Evolutionary conservation across 1,284 basidiomycete genomes (phyloP), one percentile per base, ranked within the genome.

Genomic region (Rhodotorula glutinis): DNA sequence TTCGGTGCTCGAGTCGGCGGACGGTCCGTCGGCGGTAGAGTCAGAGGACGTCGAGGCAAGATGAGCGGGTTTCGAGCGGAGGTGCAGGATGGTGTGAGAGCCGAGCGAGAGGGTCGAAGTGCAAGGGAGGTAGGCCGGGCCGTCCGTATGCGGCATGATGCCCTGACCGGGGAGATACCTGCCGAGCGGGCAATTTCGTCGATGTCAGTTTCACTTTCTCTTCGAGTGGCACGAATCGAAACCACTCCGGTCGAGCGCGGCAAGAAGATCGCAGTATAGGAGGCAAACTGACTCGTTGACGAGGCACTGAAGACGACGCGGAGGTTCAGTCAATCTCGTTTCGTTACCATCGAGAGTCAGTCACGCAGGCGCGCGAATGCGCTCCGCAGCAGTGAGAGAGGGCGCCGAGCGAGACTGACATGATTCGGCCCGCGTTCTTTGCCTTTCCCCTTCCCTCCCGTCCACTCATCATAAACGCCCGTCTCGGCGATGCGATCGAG

Each of bases 121-220:
- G 10, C 89, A 86, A 0, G 92, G 90, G 74, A 87, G 82, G 80
- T 96, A 97, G 5, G 89, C 86, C 0, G 89, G 87, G 0, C 94
- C 93, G 77, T 97, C 94, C 79, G 96, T 88, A 75, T 96, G 94
- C 1, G 92, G 91, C 91, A 91, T 88, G 70, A 98, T 98, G 27
- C 94, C 94, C 80, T 97, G 92, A 2, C 90, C 90, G 10, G 91
- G 84, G 33, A 85, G 81, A 77, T 97, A 97, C 44, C 68, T 79
- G 74, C 54, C 73, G 60, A 71, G 73, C 61, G 25, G 11, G 4
- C 4, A 11, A 17, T n/a, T n/a, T n/a, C n/a, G n/a, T n/a, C n/a
- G n/a, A 4, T 10, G 53, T 25, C n/a, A 59, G 58, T 33, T 25
- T 17, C 29, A 16, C 4, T 25, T 27, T 8, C 38, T 10, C 14